A percentile compares a stretch with the other conserved stretches of the same genome.
phyloP scores from a whole-genome alignment of 305 asterid genomes.

The Solanum hybrid region DNA sequence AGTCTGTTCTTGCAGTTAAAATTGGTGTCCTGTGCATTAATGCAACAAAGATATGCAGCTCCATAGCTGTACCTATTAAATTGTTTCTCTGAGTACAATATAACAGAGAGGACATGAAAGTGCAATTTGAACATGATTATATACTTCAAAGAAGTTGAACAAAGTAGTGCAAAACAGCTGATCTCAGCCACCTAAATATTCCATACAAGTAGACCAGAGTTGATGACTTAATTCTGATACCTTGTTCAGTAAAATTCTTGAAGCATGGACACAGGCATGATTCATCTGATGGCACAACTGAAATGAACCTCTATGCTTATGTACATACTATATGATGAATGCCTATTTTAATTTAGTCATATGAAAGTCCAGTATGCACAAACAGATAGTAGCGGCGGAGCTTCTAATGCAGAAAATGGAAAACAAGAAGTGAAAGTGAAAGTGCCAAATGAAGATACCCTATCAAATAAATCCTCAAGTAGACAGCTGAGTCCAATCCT shows the following conservation, averaged over 20 bases:
- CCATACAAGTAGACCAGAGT: not conserved
- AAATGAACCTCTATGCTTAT: not conserved
- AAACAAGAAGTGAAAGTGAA: not conserved
- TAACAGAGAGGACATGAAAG: not conserved
- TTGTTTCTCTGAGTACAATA: not conserved
- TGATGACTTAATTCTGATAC: not conserved
- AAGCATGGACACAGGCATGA: not conserved
- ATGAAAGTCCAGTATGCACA: not conserved
- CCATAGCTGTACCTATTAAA: not conserved
- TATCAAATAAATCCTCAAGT: slow-evolving; percentile 83
- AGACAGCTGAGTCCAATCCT: slow-evolving; percentile 87
- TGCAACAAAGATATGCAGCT: not conserved
- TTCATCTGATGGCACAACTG: not conserved
- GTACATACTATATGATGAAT: not conserved
- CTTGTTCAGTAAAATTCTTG: not conserved
- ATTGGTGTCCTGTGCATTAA: not conserved
- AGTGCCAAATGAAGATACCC: slow-evolving; percentile 37
- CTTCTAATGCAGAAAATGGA: not conserved
- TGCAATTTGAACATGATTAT: not conserved
- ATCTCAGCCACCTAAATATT: not conserved
- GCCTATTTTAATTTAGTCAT: not conserved
- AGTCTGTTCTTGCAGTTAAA: not conserved
- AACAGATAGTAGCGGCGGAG: not conserved
- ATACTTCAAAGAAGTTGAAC: not conserved
- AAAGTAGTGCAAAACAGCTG: not conserved